Base-by-base conservation (phyloP, 495 filamentous ascomycete genomes). In the Penicillium macrosclerotiorum region DNA sequence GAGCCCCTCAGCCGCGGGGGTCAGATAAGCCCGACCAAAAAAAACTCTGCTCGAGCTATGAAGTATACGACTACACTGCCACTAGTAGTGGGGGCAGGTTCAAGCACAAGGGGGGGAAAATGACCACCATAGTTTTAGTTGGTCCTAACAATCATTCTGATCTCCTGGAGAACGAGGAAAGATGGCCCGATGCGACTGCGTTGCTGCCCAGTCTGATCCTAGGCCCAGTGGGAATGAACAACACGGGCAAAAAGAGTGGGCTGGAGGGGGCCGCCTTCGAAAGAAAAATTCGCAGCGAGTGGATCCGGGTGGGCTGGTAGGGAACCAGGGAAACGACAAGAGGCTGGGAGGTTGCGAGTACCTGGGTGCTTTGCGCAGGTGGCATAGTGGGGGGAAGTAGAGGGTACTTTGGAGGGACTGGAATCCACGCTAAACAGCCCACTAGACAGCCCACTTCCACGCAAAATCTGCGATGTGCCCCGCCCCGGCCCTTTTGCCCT, bases 191-290 rank as follows among this genome's bases (percentile, higher is more conserved):
- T 42, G n/a, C 25, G 45, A 48, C 54, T 71, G 67, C 67, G 65
- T 72, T 68, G 69, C 65, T 71, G 69, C 69, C 69, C 69, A 73
- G 69, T 54, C 35, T 16, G 26, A 32, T 65, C 70, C 62, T 48
- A 31, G 35, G 18, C 30, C 42, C 27, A 33, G 30, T 37, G 8
- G 45, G 30, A 47, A n/a, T 24, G 40, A 41, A 45, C 29, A 44
- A 14, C 29, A 34, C 17, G 18, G 24, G 26, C 45, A 54, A 40
- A 26, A 17, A 41, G 14, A 54, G 54, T 62, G 51, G 56, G 42
- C 43, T 52, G 45, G 35, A 54, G 37, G 35, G 52, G 40, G 17
- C 44, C 36, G 39, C n/a, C n/a, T n/a, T n/a, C 35, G 37, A 49
- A 18, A 53, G 51, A 61, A 71, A 68, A 62, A 54, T 57, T 66